Conservation (phyloP, 805 yeast species). For the Geotrichum ghanense region DNA sequence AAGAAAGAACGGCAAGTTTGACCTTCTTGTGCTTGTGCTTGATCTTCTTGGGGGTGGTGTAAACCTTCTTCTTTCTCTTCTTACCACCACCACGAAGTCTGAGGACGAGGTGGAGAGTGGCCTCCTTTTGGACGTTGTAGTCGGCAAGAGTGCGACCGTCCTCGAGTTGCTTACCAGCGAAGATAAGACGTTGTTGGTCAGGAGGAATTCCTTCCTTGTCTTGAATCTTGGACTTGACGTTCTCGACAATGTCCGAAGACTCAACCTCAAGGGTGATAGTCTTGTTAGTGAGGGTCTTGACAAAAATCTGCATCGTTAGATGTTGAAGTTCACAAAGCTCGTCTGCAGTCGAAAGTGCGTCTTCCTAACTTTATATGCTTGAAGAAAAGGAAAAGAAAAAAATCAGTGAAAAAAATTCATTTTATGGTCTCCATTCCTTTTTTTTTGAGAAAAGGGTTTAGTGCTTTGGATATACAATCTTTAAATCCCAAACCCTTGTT, state of each 20-base stretch:
- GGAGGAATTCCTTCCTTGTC: slow-evolving; percentile 98
- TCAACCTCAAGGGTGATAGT: slow-evolving; percentile 96
- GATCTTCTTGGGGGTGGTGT: slow-evolving; percentile 99
- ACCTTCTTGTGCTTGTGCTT: slow-evolving; percentile 99
- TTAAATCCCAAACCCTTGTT: neutral
- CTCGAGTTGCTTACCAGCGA: slow-evolving; percentile 96
- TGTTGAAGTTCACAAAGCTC: neutral
- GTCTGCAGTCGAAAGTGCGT: slow-evolving; percentile 1
- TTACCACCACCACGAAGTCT: slow-evolving; percentile 99
- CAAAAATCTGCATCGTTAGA: slow-evolving; percentile 60
- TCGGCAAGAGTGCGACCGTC: slow-evolving; percentile 89
- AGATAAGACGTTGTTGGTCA: slow-evolving; percentile 93
- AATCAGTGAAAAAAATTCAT: neutral
- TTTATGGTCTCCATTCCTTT: neutral
- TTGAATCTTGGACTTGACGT: slow-evolving; percentile 92
- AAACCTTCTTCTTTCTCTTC: slow-evolving; percentile 99
- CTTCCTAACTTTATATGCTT: neutral
- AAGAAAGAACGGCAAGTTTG: slow-evolving; percentile 97
- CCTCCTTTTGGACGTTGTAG: slow-evolving; percentile 98
- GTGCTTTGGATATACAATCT: too few relatives aligned
- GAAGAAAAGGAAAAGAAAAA: slow-evolving; percentile 12
- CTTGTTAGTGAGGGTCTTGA: slow-evolving; percentile 99
- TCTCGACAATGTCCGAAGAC: slow-evolving; percentile 95
- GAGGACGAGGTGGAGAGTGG: slow-evolving; percentile 88
- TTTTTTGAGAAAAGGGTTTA: neutral